phyloP scores from a whole-genome alignment of 73 alveolate genomes.

The Paramecium bursaria region DNA sequence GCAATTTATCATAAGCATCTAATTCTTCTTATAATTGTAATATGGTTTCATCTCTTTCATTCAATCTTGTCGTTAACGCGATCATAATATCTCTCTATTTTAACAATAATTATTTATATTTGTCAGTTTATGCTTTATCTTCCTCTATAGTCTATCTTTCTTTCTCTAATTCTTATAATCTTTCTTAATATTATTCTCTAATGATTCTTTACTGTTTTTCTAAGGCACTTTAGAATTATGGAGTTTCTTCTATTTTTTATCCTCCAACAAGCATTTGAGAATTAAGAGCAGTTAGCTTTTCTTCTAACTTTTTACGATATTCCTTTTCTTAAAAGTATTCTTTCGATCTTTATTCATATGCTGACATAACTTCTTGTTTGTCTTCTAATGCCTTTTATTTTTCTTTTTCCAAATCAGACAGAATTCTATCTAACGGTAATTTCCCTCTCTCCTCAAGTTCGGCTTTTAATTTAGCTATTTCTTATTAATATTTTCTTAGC shows the following conservation, averaged over 20 bases:
- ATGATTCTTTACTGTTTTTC: conserved; percentile 86
- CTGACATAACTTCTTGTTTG: conserved; percentile 94
- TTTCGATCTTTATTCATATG: conserved; percentile 91
- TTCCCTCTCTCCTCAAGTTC: conserved; percentile 91
- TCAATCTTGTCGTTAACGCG: conserved; percentile 96
- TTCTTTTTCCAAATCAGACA: conserved; percentile 90
- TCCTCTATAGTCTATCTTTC: conserved; percentile 93
- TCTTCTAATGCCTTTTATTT: conserved; percentile 95
- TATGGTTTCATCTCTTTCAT: conserved; percentile 98
- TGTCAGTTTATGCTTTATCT: conserved; percentile 95
- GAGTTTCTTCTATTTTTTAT: conserved; percentile 95
- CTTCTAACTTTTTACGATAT: conserved; percentile 94
- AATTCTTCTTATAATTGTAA: conserved; percentile 95
- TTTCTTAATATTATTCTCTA: conserved; percentile 85
- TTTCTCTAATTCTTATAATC: conserved; percentile 93
- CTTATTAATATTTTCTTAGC: conserved; percentile 96
- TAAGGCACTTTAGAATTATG: conserved; percentile 91
- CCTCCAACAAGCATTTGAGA: conserved; percentile 97
- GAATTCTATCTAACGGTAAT: conserved; percentile 75
- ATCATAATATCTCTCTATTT: conserved; percentile 99
- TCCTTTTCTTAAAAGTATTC: conserved; percentile 94
- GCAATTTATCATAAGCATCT: conserved; percentile 92
- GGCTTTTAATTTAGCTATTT: conserved; percentile 89
- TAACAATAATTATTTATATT: conserved; percentile 95
- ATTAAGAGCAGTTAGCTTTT: conserved; percentile 93